Evolutionary conservation across 345 rosid genomes (phyloP).

Genomic region (Arabis hirsuta): DNA sequence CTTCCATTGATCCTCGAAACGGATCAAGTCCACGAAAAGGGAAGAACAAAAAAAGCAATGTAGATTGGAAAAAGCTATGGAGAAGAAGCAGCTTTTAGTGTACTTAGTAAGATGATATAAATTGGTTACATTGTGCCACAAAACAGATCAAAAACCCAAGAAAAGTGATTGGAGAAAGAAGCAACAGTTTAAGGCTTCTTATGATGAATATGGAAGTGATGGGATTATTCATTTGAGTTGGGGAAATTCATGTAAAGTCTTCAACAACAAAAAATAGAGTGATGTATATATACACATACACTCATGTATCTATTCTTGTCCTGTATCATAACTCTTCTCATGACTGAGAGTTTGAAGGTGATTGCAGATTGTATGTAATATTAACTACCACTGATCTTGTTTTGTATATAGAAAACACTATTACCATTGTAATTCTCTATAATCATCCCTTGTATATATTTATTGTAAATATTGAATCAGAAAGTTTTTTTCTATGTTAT

Average conservation of each 20-base stretch:
- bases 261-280: conserved; percentile 2
- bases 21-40: conserved; percentile 8
- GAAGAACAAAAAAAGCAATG: not conserved
- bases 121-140: conserved; percentile 23
- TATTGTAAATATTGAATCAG: not conserved
- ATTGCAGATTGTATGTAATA: conserved; percentile 36
- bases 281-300: conserved; percentile 34
- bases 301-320: conserved; percentile 21
- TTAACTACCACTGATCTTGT: conserved; percentile 31
- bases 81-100: conserved; percentile 21
- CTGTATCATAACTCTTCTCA: conserved; percentile 30
- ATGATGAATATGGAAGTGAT: conserved; percentile 4
- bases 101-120: conserved; percentile 15
- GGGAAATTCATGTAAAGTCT: conserved; percentile 25
- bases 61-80: conserved; percentile 1
- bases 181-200: too few relatives aligned
- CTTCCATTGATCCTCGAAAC: conserved; percentile 24
- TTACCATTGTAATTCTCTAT: conserved; percentile 24
- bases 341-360: conserved; percentile 28
- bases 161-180: not conserved
- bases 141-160: conserved; percentile 13
- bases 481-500: not conserved
- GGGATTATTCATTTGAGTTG: conserved; percentile 14
- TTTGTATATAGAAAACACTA: conserved; percentile 30
- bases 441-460: not conserved